Base-by-base conservation (phyloP, 305 asterid genomes). In the Rubia peregrina region DNA sequence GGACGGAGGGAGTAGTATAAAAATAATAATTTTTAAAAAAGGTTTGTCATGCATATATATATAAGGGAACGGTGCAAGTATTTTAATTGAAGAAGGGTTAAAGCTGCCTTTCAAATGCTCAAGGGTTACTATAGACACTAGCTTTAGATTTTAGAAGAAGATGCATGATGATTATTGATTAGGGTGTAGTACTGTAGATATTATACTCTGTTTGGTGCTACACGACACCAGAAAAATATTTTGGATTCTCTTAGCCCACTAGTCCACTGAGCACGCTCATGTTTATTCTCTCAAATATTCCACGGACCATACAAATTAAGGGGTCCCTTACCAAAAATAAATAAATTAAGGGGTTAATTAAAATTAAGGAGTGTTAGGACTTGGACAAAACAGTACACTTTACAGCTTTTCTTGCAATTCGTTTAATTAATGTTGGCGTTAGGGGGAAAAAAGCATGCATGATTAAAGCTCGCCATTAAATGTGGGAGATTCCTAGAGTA, bases 201-300 rank as follows among this genome's bases (percentile, higher is more conserved):
- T 12, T 33, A 63, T 40, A 61, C 69, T 69, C 71, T 24, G 69
- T 48, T 24, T 65, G 74, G 67, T 24, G 67, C 41, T 62, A 51
- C 24, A 42, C 56, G 22, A 9, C 8, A 41, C 2, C 16, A 17
- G 22, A 51, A 51, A 56, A 9, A 16, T 51, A 43, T 57, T 69
- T 66, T 2, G 71, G 79, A 74, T 74, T 74, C 74, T 48, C 38
- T 6, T 53, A 7, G 60, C 71, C 68, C 78, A 74, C 78, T 60
- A 59, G 6, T n/a, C 13, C 44, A 17, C 38, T 48, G 44, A 68
- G 14, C 12, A n/a, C 38, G 61, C 9, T 17, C 61, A 48, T 55
- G 61, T 55, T 55, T 55, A 55, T 55, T 55, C 61, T 19, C 61
- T 9, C 60, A 1, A 6, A 7, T 33, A 33, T 33, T 33, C 38